Evolutionary conservation across 768 basidiomycete species (phyloP).

Genomic region (Mycena kentingensis): DNA sequence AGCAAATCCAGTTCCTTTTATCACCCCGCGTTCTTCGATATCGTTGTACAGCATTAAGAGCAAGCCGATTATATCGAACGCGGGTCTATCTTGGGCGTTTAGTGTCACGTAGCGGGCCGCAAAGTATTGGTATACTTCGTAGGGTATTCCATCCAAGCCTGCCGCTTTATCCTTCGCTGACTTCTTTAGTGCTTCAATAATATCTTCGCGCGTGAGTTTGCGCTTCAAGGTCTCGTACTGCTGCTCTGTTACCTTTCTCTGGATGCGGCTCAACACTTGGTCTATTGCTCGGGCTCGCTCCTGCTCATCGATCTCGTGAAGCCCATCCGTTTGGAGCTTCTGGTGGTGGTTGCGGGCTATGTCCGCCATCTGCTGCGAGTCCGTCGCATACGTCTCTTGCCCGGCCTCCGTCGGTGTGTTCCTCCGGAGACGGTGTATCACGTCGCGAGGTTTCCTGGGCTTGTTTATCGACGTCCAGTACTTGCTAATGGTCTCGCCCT

Average conservation of each 20-base stretch:
- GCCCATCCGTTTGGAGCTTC: slow-evolving; percentile 10
- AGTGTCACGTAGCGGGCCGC: background rate
- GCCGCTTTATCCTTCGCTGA: background rate
- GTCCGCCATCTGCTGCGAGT: slow-evolving; percentile 7
- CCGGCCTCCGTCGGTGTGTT: background rate
- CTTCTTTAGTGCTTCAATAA: background rate
- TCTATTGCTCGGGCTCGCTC: background rate
- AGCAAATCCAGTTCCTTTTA: background rate
- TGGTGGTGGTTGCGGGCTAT: slow-evolving; percentile 7
- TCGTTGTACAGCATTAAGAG: too few relatives aligned
- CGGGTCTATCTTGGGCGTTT: background rate
- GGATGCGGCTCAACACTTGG: background rate
- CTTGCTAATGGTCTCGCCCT: slow-evolving; percentile 10
- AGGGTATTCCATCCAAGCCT: slow-evolving; percentile 10
- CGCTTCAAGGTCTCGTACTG: background rate
- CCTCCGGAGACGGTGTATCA: slow-evolving; percentile 9
- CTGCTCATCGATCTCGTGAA: background rate
- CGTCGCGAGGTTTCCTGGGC: slow-evolving; percentile 6
- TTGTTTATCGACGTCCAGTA: slow-evolving; percentile 16
- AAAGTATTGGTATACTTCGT: slow-evolving; percentile 7
- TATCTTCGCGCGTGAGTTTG: background rate
- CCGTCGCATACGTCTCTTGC: background rate
- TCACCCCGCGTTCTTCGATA: background rate
- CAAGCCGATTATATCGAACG: slow-evolving; percentile 1
- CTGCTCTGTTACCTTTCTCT: background rate